These are phyloP conservation scores for Xylaria sp. DNA, from an alignment of 2,329 filamentous ascomycete species.

Conservation along the genomic window DNA sequence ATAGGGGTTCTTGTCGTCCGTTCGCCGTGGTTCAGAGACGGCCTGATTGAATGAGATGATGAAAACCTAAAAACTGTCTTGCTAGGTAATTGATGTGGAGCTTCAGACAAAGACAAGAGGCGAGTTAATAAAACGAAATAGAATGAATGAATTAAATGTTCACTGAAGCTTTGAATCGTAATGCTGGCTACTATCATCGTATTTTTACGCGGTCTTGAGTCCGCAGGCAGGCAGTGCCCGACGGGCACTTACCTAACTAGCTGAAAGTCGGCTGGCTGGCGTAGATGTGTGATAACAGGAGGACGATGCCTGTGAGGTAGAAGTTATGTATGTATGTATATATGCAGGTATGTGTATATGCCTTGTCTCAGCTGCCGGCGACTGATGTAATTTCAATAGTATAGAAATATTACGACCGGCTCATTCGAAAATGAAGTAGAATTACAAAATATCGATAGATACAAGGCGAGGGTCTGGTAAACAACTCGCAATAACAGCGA, in stretches of 20 bases:
- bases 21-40: background rate
- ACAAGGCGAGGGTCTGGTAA: background rate
- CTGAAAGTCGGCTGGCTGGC: no score
- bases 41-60: background rate
- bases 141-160: background rate
- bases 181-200: background rate
- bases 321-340: no score
- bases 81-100: background rate
- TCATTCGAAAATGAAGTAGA: no score
- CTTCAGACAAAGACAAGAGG: background rate
- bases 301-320: no score
- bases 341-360: no score
- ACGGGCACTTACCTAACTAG: no score
- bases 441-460: background rate
- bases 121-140: background rate
- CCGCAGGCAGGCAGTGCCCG: no score
- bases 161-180: background rate
- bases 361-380: no score
- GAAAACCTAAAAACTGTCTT: background rate
- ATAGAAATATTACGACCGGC: no score
- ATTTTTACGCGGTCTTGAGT: no score
- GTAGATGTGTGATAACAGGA: no score
- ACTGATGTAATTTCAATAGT: no score
- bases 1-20: slow-evolving; percentile 11
- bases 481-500: background rate